phyloP scores from a whole-genome alignment of 2,329 filamentous ascomycete species.

The Alternaria alternata region DNA sequence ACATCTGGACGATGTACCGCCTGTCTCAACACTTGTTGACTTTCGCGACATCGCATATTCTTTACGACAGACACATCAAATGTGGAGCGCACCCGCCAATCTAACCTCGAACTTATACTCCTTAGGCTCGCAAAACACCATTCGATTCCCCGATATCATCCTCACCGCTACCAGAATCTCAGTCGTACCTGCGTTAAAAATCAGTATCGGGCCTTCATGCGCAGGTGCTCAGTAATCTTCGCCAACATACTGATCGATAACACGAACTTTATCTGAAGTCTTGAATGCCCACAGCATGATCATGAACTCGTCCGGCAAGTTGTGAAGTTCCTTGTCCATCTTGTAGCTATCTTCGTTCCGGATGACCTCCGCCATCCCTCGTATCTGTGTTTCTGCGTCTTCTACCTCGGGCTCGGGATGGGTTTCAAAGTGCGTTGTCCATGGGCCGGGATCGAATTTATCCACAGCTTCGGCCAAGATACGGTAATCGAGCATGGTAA shows the following conservation, averaged over 20 bases:
- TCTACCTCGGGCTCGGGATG: constrained; percentile 13
- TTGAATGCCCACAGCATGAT: constrained; percentile 33
- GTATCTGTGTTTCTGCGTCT: constrained; percentile 7
- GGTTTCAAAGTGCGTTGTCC: constrained; percentile 28
- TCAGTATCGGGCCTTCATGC: not conserved
- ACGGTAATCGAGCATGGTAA: constrained; percentile 22
- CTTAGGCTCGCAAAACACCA: not conserved
- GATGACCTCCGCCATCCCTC: constrained; percentile 27
- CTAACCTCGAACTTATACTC: not conserved
- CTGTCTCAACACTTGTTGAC: not conserved
- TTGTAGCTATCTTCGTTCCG: constrained; percentile 28
- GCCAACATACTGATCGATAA: constrained; percentile 6
- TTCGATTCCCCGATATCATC: not conserved
- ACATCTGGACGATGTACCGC: not conserved
- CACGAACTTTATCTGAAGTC: constrained; percentile 9
- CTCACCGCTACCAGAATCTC: not conserved
- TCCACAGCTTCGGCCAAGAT: constrained; percentile 21
- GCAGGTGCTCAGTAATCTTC: not conserved
- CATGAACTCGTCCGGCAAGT: constrained; percentile 23
- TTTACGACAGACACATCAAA: not conserved
- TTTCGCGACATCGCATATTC: not conserved
- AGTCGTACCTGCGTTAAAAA: not conserved
- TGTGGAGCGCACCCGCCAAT: not conserved
- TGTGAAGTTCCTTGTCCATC: constrained; percentile 23
- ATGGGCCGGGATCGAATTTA: constrained; percentile 37